A percentile compares a stretch with the other conserved stretches of the same genome.
Evolutionary conservation across 2,329 filamentous ascomycete genomes (phyloP).

Genomic region (Apiospora pterosperma): DNA sequence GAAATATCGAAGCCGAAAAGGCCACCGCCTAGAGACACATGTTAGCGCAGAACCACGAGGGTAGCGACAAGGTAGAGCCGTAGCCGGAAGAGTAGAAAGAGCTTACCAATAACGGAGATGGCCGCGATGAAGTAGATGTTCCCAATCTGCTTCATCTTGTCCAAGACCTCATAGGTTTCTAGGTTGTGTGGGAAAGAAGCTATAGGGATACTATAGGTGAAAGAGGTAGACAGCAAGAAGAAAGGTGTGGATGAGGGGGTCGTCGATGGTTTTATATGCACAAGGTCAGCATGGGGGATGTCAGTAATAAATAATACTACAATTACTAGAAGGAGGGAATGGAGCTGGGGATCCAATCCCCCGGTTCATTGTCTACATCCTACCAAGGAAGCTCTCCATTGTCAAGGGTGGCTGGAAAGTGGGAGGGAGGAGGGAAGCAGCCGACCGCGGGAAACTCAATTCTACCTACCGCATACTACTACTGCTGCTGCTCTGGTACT

Average conservation of each 20-base stretch:
- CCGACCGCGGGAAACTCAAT: conserved; percentile 1
- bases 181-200: background rate
- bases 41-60: background rate
- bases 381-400: background rate
- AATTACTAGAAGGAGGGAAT: background rate
- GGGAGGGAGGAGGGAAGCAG: background rate
- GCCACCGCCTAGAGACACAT: conserved; percentile 28
- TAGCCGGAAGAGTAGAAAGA: background rate
- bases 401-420: background rate
- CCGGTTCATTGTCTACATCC: background rate
- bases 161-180: background rate
- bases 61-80: background rate
- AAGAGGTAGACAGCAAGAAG: background rate
- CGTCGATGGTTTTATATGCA: background rate
- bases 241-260: background rate
- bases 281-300: background rate
- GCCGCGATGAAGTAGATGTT: conserved; percentile 42
- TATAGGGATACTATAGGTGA: background rate
- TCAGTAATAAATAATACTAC: background rate
- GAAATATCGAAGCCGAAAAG: conserved; percentile 43
- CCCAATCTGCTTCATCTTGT: conserved; percentile 28
- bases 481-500: too few species aligned
- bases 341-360: background rate
- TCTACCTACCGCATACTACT: too few species aligned
- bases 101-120: conserved; percentile 38